These are phyloP conservation scores for Multifurca ochricompacta DNA, from an alignment of 768 basidiomycete species.

Conservation along the genomic window DNA sequence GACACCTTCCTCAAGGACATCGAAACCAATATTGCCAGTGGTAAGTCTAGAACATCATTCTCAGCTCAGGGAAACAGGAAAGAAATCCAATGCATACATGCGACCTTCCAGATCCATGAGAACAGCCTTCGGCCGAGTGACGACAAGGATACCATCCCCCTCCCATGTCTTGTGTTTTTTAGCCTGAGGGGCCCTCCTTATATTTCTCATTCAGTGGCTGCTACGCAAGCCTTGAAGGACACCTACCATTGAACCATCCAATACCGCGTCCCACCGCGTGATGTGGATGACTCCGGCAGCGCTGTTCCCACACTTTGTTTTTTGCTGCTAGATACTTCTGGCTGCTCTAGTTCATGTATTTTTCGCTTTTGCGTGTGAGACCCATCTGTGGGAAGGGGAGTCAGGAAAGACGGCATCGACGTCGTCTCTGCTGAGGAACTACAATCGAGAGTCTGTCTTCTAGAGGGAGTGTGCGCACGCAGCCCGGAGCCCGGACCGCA, in stretches of 20 bases:
- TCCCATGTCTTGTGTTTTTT: slow-evolving; percentile 93
- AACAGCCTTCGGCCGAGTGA: slow-evolving; percentile 35
- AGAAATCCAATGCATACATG: slow-evolving; percentile 37
- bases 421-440: background rate
- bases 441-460: too few relatives aligned
- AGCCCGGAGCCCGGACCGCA: too few relatives aligned
- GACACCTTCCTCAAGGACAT: slow-evolving; percentile 31
- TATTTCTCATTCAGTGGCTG: background rate
- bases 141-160: slow-evolving; percentile 63
- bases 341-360: slow-evolving; percentile 18
- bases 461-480: too few relatives aligned
- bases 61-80: background rate
- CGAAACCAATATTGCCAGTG: slow-evolving; percentile 38
- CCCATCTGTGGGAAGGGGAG: slow-evolving; percentile 1
- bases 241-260: slow-evolving; percentile 78
- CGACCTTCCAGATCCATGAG: slow-evolving; percentile 60
- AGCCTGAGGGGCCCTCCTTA: slow-evolving; percentile 58
- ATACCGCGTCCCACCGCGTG: slow-evolving; percentile 33
- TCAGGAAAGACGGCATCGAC: slow-evolving; percentile 17
- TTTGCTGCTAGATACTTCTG: slow-evolving; percentile 17
- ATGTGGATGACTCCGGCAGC: slow-evolving; percentile 14
- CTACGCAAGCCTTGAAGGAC: background rate
- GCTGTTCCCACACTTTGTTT: too few relatives aligned
- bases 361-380: slow-evolving; percentile 22
- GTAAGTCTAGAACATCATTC: slow-evolving; percentile 36